Base-by-base conservation (phyloP, 495 filamentous ascomycete species). In the Xylaria telfairii region DNA sequence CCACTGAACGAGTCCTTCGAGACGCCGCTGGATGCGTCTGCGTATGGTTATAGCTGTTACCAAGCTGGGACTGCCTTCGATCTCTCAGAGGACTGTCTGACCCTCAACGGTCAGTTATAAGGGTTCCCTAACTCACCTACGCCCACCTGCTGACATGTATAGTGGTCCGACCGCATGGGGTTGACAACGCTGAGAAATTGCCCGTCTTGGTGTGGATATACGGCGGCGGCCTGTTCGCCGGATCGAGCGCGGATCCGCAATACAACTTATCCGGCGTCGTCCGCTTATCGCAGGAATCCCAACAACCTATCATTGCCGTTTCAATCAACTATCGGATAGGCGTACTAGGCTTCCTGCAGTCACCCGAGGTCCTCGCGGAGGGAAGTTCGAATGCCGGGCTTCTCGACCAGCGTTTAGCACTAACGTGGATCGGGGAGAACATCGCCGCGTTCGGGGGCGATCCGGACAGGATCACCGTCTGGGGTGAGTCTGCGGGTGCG, bases 151-250 rank as follows among this genome's bases (percentile, higher is more conserved):
- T 42, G 59, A 61, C 21, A 21, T 21, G 2, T 17, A 10, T 9
- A 61, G 41, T 65, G 8, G 30, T 51, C 4, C 62, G 62, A 13
- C 62, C 62, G 7, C 42, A 49, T 17, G 42, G 28, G 1, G 44
- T 47, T 3, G 19, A 26, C 28, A 5, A 0, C 21, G 46, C 44
- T 1, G 49, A 32, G 8, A 64, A 47, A 15, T 71, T 77, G 28
- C 85, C 84, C 9, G 83, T 86, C 41, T 77, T 80, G 9, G 85
- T 89, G 34, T 91, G 86, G 85, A 88, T 91, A 30, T 85, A 89
- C 71, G 88, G 88, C 24, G 89, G 89, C 44, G 87, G 86, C 0
- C 88, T 90, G 67, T 79, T 76, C 57, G 67, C 73, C 70, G 87
- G 87, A 15, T 80, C 81, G n/a, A 80, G 79, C 19, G 75, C 75